Conservation (phyloP, 2,329 filamentous ascomycete genomes). For the Verticillium tricorpus region DNA sequence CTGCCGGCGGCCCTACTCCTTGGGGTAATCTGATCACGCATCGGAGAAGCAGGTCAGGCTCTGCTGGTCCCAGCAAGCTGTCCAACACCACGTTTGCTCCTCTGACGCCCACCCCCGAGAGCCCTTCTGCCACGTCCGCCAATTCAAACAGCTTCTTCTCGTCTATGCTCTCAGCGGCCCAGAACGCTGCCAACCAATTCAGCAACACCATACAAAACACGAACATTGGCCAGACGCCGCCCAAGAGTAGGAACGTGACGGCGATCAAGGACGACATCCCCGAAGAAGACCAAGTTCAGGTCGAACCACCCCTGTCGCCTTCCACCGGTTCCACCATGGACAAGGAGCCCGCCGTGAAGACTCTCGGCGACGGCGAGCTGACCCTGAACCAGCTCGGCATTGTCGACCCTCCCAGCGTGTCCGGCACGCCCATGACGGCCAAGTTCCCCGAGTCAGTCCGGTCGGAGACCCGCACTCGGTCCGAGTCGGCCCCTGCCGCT, state of each 20-base stretch:
- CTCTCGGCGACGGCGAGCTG: slow-evolving; percentile 81
- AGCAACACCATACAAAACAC: slow-evolving; percentile 71
- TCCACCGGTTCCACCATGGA: slow-evolving; percentile 31
- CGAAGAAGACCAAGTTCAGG: slow-evolving; percentile 34
- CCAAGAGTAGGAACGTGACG: slow-evolving; percentile 31
- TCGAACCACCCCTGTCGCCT: slow-evolving; percentile 31
- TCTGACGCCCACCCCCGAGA: slow-evolving; percentile 72
- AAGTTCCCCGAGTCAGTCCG: slow-evolving; percentile 41
- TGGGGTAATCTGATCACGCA: slow-evolving; percentile 72
- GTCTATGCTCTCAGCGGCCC: slow-evolving; percentile 85
- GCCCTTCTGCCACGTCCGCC: slow-evolving; percentile 39
- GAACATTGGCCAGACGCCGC: slow-evolving; percentile 37
- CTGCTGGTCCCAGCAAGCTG: slow-evolving; percentile 74
- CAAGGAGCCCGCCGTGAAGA: slow-evolving; percentile 75
- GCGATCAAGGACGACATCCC: slow-evolving; percentile 25
- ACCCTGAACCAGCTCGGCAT: slow-evolving; percentile 88
- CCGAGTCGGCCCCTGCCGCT: slow-evolving; percentile 57
- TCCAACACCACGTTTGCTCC: slow-evolving; percentile 70
- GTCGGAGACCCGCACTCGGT: slow-evolving; percentile 42
- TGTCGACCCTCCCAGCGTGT: slow-evolving; percentile 48
- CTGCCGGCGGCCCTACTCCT: slow-evolving; percentile 36
- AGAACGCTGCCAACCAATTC: slow-evolving; percentile 78
- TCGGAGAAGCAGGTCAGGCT: slow-evolving; percentile 48
- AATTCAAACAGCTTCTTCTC: slow-evolving; percentile 77
- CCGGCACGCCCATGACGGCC: slow-evolving; percentile 53